Evolutionary conservation across 2,329 filamentous ascomycete species (phyloP).

Genomic region (Allantophomopsis lycopodina): DNA sequence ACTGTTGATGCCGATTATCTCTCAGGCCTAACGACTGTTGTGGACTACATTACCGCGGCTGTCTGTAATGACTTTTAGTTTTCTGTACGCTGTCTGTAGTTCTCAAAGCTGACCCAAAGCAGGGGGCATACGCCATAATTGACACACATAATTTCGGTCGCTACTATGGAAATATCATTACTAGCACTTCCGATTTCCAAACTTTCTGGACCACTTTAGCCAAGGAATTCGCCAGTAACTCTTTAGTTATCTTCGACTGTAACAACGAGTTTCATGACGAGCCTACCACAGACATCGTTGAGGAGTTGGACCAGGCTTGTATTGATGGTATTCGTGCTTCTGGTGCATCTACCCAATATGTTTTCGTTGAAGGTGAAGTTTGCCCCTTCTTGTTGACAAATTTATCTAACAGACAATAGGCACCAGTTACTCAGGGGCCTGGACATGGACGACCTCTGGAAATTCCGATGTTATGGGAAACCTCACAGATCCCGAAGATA

Average conservation of each 20-base stretch:
- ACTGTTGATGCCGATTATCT: slow-evolving; percentile 24
- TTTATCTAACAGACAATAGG: too few relatives aligned
- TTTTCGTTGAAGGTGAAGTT: slow-evolving; percentile 38
- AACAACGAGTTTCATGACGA: slow-evolving; percentile 27
- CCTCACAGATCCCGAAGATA: slow-evolving; percentile 33
- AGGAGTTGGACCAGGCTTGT: slow-evolving; percentile 23
- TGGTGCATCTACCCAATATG: slow-evolving; percentile 30
- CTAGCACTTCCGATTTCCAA: slow-evolving; percentile 18
- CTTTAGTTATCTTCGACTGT: slow-evolving; percentile 23
- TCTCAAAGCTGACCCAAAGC: too few relatives aligned
- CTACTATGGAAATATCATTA: slow-evolving; percentile 23
- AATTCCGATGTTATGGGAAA: slow-evolving; percentile 28
- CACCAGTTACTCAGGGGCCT: slow-evolving; percentile 23
- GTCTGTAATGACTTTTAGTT: slow-evolving; percentile 2
- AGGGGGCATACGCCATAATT: slow-evolving; percentile 27
- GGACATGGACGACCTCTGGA: slow-evolving; percentile 28
- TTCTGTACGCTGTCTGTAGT: too few relatives aligned
- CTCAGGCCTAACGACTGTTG: slow-evolving; percentile 23
- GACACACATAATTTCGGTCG: slow-evolving; percentile 32
- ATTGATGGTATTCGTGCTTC: slow-evolving; percentile 24
- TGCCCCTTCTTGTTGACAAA: neutral
- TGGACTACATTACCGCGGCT: slow-evolving; percentile 27
- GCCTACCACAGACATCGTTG: slow-evolving; percentile 20
- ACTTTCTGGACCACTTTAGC: slow-evolving; percentile 23
- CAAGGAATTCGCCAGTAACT: slow-evolving; percentile 17